Evolutionary conservation across 768 basidiomycete species (phyloP), one percentile per base, ranked within the genome.

Genomic region (Leccinum truebloodii): DNA sequence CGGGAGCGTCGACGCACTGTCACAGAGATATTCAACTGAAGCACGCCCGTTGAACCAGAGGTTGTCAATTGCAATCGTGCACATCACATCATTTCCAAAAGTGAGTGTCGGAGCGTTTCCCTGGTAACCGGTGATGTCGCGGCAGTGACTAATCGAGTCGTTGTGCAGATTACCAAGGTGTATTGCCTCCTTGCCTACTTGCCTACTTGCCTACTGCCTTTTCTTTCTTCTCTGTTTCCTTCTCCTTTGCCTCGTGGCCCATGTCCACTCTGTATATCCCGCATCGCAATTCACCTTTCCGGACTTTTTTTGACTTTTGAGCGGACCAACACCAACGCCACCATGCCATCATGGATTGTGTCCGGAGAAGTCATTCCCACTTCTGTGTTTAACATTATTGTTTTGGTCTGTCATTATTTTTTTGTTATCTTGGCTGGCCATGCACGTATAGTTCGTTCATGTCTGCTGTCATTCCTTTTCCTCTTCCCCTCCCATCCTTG

Each of bases 1-100:
- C 73, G 72, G 61, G 80, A 82, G 59, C 74, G 82, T n/a, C 73
- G 81, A 53, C 74, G 81, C 37, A 83, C 81, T 37, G 76, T 83
- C 49, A 81, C 80, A n/a, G 81, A 83, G 63, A 79, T 83, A 59
- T 82, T 81, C 62, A 54, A 69, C 52, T 73, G 59, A 73, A 46
- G 26, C 32, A 10, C 3, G 51, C 28, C 44, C 44, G 60, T 32
- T 32, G 32, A 34, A 46, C 44, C 44, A 30, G 49, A 39, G 52
- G 52, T 55, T 62, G 58, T 64, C 60, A 6, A 32, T 66, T 55
- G 56, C 66, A 63, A 56, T 44, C 18, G 9, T 41, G 39, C 30
- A 30, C n/a, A 13, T 46, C 55, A 52, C 52, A 54, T 60, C 44
- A 39, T 37, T 61, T 52, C 22, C 13, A 50, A 46, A 69, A 69